Base-by-base conservation (phyloP, 768 basidiomycete genomes). In the Russula griseocarnosa region DNA sequence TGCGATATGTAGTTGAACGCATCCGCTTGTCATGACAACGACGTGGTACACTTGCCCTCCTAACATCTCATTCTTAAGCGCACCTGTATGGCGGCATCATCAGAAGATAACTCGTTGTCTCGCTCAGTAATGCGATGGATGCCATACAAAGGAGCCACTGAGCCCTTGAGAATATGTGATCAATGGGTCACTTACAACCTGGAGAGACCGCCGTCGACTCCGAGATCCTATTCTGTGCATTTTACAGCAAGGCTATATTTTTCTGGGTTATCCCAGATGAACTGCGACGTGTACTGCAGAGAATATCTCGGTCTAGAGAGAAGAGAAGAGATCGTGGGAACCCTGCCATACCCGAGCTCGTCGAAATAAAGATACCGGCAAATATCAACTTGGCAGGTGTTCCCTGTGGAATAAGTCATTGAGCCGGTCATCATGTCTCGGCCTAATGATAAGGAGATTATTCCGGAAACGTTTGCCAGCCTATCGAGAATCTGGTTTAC, bases 31-130 rank as follows among this genome's bases (percentile, higher is more conserved):
- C 60, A 86, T 84, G 68, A 89, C 81, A 42, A 78, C 73, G 66
- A 89, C 84, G 42, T 78, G 77, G 69, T 91, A 85, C 71, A 90
- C 88, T 72, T 90, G 87, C 7, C 90, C 82, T 36, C 89, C 89
- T 20, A 24, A 5, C 28, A 90, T 36, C 1, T 36, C 1, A 89
- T 92, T 50, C 87, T 80, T 54, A 92, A 75, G 26, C 90, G 84
- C 30, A 90, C 90, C 13, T 86, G 83, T 56, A 92, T 80, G 24
- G 92, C 83, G 68, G 92, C 90, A 57, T 86, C 81, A 66, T 89
- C 88, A 1, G 79, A 84, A 0, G 89, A 87, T 40, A 40, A 40
- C 65, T 85, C 54, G 5, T 54, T 53, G 8, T 20, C 58, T 20
- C 49, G 36, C n/a, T 53, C 26, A 24, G 30, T 26, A 14, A 60